phyloP scores from a whole-genome alignment of 164 flowering plant species.

The Umbilicus rupestris region DNA sequence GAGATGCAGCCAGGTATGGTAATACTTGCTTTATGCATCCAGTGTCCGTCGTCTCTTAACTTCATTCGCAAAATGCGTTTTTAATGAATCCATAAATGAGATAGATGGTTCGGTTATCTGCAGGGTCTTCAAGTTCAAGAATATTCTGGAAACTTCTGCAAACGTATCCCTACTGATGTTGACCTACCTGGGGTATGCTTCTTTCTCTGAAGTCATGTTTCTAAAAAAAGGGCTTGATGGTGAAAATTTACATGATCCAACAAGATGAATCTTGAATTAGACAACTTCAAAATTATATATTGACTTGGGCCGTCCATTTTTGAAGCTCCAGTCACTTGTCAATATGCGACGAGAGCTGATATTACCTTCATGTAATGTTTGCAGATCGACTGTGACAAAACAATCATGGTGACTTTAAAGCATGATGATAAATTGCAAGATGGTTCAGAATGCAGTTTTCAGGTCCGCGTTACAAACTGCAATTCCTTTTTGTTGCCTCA shows the following conservation, averaged over 20 bases:
- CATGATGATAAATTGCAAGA: slow-evolving; percentile 87
- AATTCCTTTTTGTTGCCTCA: not conserved
- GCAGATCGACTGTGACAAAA: slow-evolving; percentile 97
- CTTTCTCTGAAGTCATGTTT: not conserved
- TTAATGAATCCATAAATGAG: not conserved
- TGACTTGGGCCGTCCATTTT: not conserved
- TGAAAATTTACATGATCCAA: not conserved
- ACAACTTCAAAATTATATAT: not conserved
- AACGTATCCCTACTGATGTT: slow-evolving; percentile 92
- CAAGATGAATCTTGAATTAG: not conserved
- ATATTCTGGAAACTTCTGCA: slow-evolving; percentile 91
- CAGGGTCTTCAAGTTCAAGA: slow-evolving; percentile 99
- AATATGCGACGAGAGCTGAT: not conserved
- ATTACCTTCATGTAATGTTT: not conserved
- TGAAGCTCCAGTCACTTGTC: not conserved
- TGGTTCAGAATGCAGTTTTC: slow-evolving; percentile 79
- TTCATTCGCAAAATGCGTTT: not conserved
- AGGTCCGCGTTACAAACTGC: slow-evolving; percentile 28
- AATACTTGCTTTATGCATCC: not conserved
- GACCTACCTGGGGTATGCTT: slow-evolving; percentile 87
- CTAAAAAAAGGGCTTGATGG: not conserved
- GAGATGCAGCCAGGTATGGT: slow-evolving; percentile 84
- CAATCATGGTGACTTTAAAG: slow-evolving; percentile 73
- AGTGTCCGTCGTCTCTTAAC: not conserved
- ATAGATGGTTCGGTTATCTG: not conserved